Conservation (phyloP, 2,329 filamentous ascomycete species). For the Penicillium olsonii region DNA sequence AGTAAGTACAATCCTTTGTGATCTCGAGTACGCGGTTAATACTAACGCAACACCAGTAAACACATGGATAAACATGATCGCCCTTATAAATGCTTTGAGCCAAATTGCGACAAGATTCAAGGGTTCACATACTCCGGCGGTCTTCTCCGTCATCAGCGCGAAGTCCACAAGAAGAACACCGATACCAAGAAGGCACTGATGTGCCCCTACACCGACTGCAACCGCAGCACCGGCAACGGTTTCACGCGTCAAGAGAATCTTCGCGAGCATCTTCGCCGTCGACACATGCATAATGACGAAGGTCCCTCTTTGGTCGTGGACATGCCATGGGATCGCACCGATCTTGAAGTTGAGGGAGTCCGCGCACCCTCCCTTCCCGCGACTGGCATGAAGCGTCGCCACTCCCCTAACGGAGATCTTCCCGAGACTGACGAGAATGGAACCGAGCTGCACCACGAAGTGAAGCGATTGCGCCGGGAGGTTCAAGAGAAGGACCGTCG, state of each 20-base stretch:
- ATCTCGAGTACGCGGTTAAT: conserved; percentile 14
- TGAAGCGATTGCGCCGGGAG: conserved; percentile 67
- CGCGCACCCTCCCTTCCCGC: conserved; percentile 31
- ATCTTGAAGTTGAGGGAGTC: conserved; percentile 30
- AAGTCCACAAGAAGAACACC: conserved; percentile 88
- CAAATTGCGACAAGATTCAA: conserved; percentile 86
- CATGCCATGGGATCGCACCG: conserved; percentile 30
- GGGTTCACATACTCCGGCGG: conserved; percentile 96
- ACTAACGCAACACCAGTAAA: conserved; percentile 61
- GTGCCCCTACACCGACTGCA: conserved; percentile 85
- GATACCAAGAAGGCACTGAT: conserved; percentile 84
- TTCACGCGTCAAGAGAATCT: conserved; percentile 94
- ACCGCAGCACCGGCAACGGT: conserved; percentile 81
- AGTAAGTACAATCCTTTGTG: conserved; percentile 59
- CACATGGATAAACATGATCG: conserved; percentile 98
- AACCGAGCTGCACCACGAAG: conserved; percentile 58
- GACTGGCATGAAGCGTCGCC: conserved; percentile 37
- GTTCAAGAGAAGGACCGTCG: conserved; percentile 59
- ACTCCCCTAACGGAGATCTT: conserved; percentile 33
- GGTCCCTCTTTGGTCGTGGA: conserved; percentile 27
- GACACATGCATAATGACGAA: conserved; percentile 64
- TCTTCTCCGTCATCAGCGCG: conserved; percentile 83
- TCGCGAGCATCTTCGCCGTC: conserved; percentile 86
- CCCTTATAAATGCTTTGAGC: conserved; percentile 80
- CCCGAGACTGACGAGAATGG: conserved; percentile 45